Conservation (phyloP, 1,284 basidiomycete species). For the Leccinum olivaceoglutinosum region DNA sequence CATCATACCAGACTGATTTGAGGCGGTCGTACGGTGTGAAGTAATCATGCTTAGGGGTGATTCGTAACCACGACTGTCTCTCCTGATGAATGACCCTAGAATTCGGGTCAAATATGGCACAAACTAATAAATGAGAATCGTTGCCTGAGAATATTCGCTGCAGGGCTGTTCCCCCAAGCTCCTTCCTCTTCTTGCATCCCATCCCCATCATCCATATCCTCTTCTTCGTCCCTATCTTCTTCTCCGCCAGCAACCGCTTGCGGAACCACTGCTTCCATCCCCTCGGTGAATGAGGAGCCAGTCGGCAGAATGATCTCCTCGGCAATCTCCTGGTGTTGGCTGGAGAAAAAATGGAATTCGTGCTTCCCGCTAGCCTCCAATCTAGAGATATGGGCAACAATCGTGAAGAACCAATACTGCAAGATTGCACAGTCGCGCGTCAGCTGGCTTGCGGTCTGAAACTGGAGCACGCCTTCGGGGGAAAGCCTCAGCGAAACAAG, state of each 20-base stretch:
- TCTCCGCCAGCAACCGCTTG: too few relatives aligned
- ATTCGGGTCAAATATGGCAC: background rate
- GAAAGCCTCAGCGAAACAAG: background rate
- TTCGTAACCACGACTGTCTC: slow-evolving; percentile 2
- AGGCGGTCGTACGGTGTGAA: slow-evolving; percentile 2
- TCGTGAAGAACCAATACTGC: background rate
- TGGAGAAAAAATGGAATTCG: background rate
- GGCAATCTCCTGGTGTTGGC: background rate
- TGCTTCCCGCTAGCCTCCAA: background rate
- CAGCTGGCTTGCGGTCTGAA: background rate
- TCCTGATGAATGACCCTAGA: background rate
- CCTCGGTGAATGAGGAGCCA: too few relatives aligned
- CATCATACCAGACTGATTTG: slow-evolving; percentile 2
- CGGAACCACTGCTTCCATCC: too few relatives aligned
- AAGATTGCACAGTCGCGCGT: background rate
- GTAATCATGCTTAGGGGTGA: background rate
- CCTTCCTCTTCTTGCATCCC: too few relatives aligned
- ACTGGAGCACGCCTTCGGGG: background rate
- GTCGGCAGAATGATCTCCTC: too few relatives aligned
- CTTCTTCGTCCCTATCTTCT: too few relatives aligned
- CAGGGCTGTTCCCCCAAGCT: too few relatives aligned
- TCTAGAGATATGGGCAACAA: background rate
- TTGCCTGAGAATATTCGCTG: background rate
- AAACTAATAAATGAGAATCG: too few relatives aligned
- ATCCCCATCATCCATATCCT: too few relatives aligned